These are phyloP conservation scores for Fallopia convolvulus DNA, from an alignment of 148 eudicot genomes.

Conservation along the genomic window DNA sequence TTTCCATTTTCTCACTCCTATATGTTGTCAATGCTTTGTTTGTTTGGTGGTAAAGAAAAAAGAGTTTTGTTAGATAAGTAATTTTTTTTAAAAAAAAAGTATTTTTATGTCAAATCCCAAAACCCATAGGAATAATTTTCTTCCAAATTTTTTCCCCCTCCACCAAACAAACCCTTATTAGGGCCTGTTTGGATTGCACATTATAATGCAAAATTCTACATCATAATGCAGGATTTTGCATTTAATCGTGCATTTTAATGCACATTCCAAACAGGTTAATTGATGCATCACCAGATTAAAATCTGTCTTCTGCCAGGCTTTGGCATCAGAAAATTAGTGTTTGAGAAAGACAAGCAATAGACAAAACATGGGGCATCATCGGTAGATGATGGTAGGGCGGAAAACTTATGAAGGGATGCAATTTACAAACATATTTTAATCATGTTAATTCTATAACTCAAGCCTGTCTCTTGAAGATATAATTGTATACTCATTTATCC, in stretches of 20 bases:
- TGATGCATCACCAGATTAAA: background rate
- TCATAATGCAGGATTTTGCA: no score
- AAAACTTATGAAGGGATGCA: background rate
- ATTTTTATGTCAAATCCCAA: no score
- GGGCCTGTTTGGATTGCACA: no score
- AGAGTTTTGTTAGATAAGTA: no score
- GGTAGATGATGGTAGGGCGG: background rate
- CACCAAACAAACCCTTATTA: background rate
- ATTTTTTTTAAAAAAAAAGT: no score
- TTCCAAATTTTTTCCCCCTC: no score
- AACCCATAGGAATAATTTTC: no score
- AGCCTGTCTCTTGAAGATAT: background rate
- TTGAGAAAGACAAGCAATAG: background rate
- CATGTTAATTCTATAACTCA: background rate
- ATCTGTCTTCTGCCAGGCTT: background rate
- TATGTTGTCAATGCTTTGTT: conserved; percentile 1
- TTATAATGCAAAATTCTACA: no score
- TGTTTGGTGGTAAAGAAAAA: no score
- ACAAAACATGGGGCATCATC: background rate
- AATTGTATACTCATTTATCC: background rate
- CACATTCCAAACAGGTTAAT: no score
- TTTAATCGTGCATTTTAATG: no score
- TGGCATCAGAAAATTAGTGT: background rate
- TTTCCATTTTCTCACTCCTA: conserved; percentile 16
- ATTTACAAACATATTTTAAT: background rate